Percentiles rank a stretch among this genome's conserved stretches.
phyloP scores from a whole-genome alignment of 306 rosid species.

The Cucumis melo region DNA sequence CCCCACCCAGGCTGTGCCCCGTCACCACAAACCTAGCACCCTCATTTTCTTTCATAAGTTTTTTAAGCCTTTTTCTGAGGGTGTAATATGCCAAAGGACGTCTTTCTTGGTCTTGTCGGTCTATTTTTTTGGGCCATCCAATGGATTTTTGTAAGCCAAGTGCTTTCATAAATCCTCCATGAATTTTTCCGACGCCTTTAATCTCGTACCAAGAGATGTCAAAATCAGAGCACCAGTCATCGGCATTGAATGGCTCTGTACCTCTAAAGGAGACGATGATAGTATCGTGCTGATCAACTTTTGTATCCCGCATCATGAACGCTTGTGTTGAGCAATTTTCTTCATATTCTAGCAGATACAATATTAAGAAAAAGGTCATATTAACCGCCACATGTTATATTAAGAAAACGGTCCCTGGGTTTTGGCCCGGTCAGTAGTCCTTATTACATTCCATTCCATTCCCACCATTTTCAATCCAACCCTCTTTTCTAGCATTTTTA shows the following conservation, averaged over 20 bases:
- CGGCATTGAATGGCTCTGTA: conserved; percentile 43
- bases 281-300: conserved; percentile 21
- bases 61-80: conserved; percentile 26
- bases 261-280: conserved; percentile 65
- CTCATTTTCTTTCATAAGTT: conserved; percentile 18
- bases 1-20: conserved; percentile 83
- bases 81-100: conserved; percentile 39
- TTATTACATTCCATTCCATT: no score
- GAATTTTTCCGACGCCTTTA: conserved; percentile 36
- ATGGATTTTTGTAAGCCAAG: conserved; percentile 27
- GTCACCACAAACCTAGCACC: conserved; percentile 46
- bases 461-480: no score
- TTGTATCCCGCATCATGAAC: conserved; percentile 34
- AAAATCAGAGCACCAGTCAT: conserved; percentile 41
- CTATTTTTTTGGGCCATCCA: conserved; percentile 50
- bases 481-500: no score
- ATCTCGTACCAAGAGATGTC: conserved; percentile 65
- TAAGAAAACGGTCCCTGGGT: no score
- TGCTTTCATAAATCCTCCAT: conserved; percentile 57
- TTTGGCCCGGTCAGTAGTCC: no score
- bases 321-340: conserved; percentile 29
- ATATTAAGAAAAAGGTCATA: no score
- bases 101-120: not conserved
- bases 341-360: not conserved
- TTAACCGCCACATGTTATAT: no score